phyloP scores from a whole-genome alignment of 192 early-diverging fungal genomes.

The Coemansia biformis region DNA sequence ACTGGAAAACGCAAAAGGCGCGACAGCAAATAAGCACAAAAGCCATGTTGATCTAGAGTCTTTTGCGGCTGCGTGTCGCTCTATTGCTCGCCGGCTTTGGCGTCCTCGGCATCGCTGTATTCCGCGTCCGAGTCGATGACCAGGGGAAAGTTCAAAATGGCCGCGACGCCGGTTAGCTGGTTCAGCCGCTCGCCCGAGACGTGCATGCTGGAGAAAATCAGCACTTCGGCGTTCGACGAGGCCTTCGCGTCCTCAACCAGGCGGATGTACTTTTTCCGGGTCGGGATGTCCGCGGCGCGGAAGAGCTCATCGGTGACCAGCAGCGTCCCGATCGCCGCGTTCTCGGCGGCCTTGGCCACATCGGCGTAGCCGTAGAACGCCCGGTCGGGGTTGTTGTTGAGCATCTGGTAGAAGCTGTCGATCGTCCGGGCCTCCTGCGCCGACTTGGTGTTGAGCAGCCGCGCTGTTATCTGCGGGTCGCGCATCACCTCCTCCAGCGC shows the following conservation, averaged over 20 bases:
- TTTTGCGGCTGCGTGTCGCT: too few species aligned
- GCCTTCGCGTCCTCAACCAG: constrained; percentile 79
- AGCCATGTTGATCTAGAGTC: too few species aligned
- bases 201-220: constrained; percentile 90
- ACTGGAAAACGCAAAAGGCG: too few species aligned
- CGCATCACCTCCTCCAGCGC: constrained; percentile 90
- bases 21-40: too few species aligned
- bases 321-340: constrained; percentile 80
- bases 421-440: constrained; percentile 76
- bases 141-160: constrained; percentile 87
- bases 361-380: constrained; percentile 92
- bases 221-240: constrained; percentile 68
- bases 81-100: too few species aligned
- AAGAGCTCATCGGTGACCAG: constrained; percentile 93
- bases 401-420: constrained; percentile 83
- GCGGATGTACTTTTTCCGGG: constrained; percentile 77
- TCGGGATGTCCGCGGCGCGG: constrained; percentile 78
- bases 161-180: constrained; percentile 92
- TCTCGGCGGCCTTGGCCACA: constrained; percentile 76
- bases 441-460: constrained; percentile 88
- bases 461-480: constrained; percentile 70
- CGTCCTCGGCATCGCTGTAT: too few species aligned
- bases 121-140: constrained; percentile 71
- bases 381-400: constrained; percentile 79
- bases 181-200: constrained; percentile 93